Evolutionary conservation across 768 basidiomycete genomes (phyloP), one percentile per base, ranked within the genome.

Genomic region (Cystofilobasidium ferigula): DNA sequence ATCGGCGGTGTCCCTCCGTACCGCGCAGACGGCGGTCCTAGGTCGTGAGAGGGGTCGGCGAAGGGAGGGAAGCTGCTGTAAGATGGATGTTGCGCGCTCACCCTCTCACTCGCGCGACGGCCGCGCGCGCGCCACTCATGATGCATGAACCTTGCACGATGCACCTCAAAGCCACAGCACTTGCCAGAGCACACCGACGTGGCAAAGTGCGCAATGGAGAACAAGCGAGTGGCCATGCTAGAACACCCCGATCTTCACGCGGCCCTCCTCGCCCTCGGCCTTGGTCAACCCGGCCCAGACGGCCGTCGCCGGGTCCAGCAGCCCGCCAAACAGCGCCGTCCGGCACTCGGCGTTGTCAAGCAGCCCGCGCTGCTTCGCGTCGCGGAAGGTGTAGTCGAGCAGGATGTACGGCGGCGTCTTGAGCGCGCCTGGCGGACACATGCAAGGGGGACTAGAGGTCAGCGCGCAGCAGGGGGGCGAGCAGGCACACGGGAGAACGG

Each of bases 281-380:
- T 48, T 61, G 42, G 20, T 22, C 13, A 63, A 24, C 30, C 51
- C 35, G 2, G 28, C 53, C 14, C 62, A 51, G 24, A 63, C 8
- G n/a, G 35, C 51, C 24, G 51, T 16, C 38, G 53, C 35, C 12
- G 40, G 62, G 10, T 40, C 54, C 32, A 67, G 38, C 8, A 67
- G 42, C 6, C 61, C 53, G n/a, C 28, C 8, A 60, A 60, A 67
- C 38, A 67, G 61, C n/a, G 47, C 20, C 26, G 56, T 43, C 12
- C 65, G 38, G 43, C 65, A 61, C 42, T 67, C 65, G 28, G 47
- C 24, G 40, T 56, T 67, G 53, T 67, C 65, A 14, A 67, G 54
- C 40, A 67, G 30, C 28, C 51, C 40, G 51, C 65, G 58, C 5
- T 51, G 45, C 53, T 67, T 67, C 40, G 53, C 22, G 53, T 67